These are phyloP conservation scores for Pythium vanterpoolii DNA, from an alignment of 352 stramenopile genomes.

Conservation along the genomic window DNA sequence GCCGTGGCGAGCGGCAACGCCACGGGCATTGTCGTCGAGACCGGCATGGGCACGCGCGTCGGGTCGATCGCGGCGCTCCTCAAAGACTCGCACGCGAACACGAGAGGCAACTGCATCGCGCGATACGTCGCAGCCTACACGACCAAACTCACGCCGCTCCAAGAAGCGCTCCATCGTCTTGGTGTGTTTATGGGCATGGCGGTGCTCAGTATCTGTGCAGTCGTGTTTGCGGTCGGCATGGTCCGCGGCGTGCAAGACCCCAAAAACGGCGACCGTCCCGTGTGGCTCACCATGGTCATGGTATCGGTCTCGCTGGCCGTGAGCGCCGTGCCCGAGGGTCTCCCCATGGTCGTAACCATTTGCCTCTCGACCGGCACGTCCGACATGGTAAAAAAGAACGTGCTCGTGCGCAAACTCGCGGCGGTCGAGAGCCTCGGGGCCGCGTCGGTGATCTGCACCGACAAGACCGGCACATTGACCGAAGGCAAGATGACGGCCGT, in stretches of 20 bases:
- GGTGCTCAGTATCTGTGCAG: conserved; percentile 71
- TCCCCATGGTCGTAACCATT: conserved; percentile 83
- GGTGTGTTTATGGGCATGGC: conserved; percentile 90
- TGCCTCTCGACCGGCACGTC: conserved; percentile 68
- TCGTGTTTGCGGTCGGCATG: conserved; percentile 90
- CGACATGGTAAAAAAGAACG: conserved; percentile 74
- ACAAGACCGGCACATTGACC: conserved; percentile 96
- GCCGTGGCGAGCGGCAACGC: conserved; percentile 73
- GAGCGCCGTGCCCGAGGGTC: conserved; percentile 72
- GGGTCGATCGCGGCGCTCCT: conserved; percentile 69
- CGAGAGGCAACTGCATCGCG: conserved; percentile 37
- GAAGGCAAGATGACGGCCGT: conserved; percentile 82
- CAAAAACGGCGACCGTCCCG: conserved; percentile 65
- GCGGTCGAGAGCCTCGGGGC: conserved; percentile 84
- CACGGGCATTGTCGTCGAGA: conserved; percentile 66
- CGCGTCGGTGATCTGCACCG: conserved; percentile 90
- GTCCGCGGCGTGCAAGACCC: conserved; percentile 46
- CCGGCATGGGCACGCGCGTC: conserved; percentile 69
- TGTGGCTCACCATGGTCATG: conserved; percentile 93
- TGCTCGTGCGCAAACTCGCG: conserved; percentile 84
- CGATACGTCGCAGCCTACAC: conserved; percentile 33
- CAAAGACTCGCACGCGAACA: conserved; percentile 23
- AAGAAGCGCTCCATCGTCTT: conserved; percentile 92
- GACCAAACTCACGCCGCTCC: conserved; percentile 86
- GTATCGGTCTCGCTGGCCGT: conserved; percentile 88